Evolutionary conservation across 164 flowering plant genomes (phyloP), one percentile per base, ranked within the genome.

Genomic region (Aristolochia californica): DNA sequence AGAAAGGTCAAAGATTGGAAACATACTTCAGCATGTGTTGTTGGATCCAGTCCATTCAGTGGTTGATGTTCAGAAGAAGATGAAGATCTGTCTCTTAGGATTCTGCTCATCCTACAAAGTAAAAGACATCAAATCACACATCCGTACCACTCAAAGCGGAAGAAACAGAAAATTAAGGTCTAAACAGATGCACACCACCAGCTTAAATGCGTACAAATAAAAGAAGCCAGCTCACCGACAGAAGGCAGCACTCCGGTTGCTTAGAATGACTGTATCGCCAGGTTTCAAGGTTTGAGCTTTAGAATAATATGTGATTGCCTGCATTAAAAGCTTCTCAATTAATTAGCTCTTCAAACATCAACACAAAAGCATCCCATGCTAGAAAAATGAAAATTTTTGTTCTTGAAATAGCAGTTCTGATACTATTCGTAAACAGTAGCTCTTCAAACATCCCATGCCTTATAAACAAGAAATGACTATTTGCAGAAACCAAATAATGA

Each of bases 41-140:
- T 84, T 45, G 96, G 88, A 78, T 94, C 97, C 72, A 89, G 63
- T 51, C 97, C 97, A 74, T 76, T 81, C 74, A 89, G 67, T 58
- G 97, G 85, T 60, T 70, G 76, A 60, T 69, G 62, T 63, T 93
- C 96, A 48, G 99, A 89, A 71, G 74, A 81, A 23, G 90, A 72
- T 18, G 99, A 65, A 66, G 87, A 63, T 67, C 96, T 77, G 52
- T 55, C 68, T 76, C 65, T 87, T 50, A 94, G 66, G 56, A 70
- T 79, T 57, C 73, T 77, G 70, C 96, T 77, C 55, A 78, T 72
- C 80, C 97, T 93, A 82, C 51, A 50, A 57, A 57, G 62, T 43
- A 28, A 50, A 53, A 45, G 51, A 25, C 44, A 25, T 23, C 28
- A 54, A 17, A 50, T 22, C 10, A 26, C 15, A 50, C 18, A 8